phyloP scores from a whole-genome alignment of 352 stramenopile genomes.

The Phytopythium montanum region DNA sequence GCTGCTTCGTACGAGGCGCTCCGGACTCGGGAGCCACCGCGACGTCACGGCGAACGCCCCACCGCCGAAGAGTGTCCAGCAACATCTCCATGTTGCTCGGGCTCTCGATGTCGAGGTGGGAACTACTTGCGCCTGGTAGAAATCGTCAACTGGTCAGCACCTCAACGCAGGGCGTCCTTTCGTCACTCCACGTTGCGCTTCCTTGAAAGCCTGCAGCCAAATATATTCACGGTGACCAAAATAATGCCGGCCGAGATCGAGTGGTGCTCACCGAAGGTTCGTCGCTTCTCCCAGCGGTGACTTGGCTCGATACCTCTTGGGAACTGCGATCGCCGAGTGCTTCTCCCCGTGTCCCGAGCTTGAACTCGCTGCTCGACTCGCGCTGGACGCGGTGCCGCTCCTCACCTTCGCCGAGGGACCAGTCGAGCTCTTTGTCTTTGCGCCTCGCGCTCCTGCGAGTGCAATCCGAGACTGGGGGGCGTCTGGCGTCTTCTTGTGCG shows the following conservation, averaged over 20 bases:
- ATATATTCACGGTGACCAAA: conserved; percentile 3
- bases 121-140: neutral
- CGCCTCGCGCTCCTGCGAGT: neutral
- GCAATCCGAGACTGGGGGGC: neutral
- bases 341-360: conserved; percentile 13
- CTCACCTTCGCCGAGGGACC: conserved; percentile 13
- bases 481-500: conserved; percentile 8
- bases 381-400: conserved; percentile 11
- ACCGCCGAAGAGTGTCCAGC: neutral
- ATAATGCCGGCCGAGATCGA: neutral
- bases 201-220: neutral
- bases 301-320: conserved; percentile 31
- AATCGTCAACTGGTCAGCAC: too few species aligned
- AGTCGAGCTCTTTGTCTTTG: conserved; percentile 15
- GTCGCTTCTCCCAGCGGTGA: conserved; percentile 25
- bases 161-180: too few species aligned
- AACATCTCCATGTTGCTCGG: neutral
- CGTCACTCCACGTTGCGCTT: too few species aligned
- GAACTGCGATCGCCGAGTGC: conserved; percentile 19
- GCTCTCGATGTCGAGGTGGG: neutral
- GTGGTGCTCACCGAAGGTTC: conserved; percentile 16
- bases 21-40: neutral
- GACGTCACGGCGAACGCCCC: neutral
- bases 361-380: conserved; percentile 13
- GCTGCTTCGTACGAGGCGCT: neutral